These are phyloP conservation scores for Ganoderma multipileum DNA, from an alignment of 1,284 basidiomycete species.

Conservation along the genomic window DNA sequence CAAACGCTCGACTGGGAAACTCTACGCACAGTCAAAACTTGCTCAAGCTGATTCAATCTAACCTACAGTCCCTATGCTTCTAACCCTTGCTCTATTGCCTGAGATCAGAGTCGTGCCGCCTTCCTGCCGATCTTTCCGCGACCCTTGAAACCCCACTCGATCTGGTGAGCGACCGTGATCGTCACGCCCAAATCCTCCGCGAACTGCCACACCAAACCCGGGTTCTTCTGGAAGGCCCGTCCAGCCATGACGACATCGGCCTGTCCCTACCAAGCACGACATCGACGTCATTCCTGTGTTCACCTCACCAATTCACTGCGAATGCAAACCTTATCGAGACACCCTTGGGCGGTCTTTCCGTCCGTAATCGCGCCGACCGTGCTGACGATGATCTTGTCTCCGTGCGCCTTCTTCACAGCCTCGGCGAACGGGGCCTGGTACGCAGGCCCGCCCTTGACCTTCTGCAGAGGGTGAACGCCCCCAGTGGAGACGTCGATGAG, in stretches of 20 bases:
- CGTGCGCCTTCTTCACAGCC: slow-evolving; percentile 53
- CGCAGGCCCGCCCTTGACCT: slow-evolving; percentile 41
- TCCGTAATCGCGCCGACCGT: slow-evolving; percentile 70
- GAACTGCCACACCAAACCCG: slow-evolving; percentile 56
- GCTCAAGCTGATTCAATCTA: not conserved
- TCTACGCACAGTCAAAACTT: not conserved
- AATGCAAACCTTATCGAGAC: slow-evolving; percentile 50
- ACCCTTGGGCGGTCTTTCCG: slow-evolving; percentile 65
- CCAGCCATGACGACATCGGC: slow-evolving; percentile 57
- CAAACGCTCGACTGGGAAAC: not conserved
- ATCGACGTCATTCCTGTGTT: not conserved
- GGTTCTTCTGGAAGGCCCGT: slow-evolving; percentile 64
- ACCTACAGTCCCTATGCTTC: not conserved
- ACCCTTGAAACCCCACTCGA: slow-evolving; percentile 55
- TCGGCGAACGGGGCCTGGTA: slow-evolving; percentile 60
- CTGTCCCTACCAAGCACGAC: slow-evolving; percentile 38
- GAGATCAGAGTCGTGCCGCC: not conserved
- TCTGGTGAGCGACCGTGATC: slow-evolving; percentile 54
- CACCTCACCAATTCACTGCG: not conserved
- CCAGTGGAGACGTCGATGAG: slow-evolving; percentile 63
- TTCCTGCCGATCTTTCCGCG: slow-evolving; percentile 29
- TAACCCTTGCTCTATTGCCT: not conserved
- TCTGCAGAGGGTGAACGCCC: slow-evolving; percentile 50
- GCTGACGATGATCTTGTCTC: slow-evolving; percentile 52
- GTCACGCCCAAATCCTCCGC: slow-evolving; percentile 58